These are phyloP conservation scores for Ceratocystis eucalypticola DNA, from an alignment of 2,329 filamentous ascomycete genomes.

Conservation along the genomic window DNA sequence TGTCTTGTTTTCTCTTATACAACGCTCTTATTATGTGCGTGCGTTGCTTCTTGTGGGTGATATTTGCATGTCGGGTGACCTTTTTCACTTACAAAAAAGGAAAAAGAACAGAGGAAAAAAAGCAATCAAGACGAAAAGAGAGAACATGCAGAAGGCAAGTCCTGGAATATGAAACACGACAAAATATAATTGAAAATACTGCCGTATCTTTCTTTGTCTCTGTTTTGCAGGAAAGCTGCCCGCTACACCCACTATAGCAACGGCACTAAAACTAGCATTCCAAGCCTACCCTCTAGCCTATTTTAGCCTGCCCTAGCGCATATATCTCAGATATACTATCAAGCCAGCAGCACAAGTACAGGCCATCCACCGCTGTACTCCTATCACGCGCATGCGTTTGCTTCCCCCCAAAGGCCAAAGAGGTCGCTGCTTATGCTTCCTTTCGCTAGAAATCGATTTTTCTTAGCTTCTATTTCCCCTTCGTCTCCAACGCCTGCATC, in stretches of 20 bases:
- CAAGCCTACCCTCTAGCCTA: background rate
- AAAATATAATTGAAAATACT: too few species aligned
- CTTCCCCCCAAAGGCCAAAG: too few species aligned
- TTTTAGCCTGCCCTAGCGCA: background rate
- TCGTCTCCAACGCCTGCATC: too few species aligned
- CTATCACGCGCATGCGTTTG: background rate
- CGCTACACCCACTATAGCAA: too few species aligned
- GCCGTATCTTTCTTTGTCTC: too few species aligned
- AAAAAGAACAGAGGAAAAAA: background rate
- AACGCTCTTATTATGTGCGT: background rate
- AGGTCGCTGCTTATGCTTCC: too few species aligned
- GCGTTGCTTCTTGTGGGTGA: background rate
- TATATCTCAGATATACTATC: too few species aligned
- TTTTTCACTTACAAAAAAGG: background rate
- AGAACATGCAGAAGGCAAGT: background rate
- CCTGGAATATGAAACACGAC: background rate
- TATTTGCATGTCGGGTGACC: slow-evolving; percentile 5
- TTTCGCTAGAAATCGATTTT: too few species aligned
- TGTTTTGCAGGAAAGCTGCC: too few species aligned
- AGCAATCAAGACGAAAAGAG: background rate
- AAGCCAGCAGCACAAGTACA: background rate
- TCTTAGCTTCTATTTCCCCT: too few species aligned
- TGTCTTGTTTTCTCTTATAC: slow-evolving; percentile 2
- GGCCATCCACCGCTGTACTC: background rate
- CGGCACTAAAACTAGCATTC: background rate